phyloP scores from a whole-genome alignment of 2,329 filamentous ascomycete species.

The Rhynchosporium agropyri region DNA sequence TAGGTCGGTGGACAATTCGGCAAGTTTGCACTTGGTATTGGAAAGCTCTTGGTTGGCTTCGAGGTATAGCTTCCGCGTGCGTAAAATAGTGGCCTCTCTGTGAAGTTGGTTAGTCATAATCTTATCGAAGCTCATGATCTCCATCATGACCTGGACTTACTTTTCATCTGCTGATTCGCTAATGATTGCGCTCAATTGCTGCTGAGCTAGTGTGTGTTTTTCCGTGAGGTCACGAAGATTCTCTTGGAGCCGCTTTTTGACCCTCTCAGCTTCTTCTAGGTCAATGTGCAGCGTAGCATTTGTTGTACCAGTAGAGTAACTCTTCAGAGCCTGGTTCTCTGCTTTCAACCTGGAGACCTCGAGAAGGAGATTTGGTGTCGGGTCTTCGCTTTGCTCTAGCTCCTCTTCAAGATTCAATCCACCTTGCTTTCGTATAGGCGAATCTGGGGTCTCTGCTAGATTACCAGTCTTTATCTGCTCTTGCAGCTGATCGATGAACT shows the following conservation, averaged over 20 bases:
- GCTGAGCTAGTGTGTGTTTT: slow-evolving; percentile 58
- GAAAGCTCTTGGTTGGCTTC: slow-evolving; percentile 53
- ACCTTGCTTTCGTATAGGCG: slow-evolving; percentile 23
- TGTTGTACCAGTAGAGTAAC: slow-evolving; percentile 56
- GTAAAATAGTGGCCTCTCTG: slow-evolving; percentile 56
- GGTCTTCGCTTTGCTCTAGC: slow-evolving; percentile 47
- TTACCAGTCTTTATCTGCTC: slow-evolving; percentile 49
- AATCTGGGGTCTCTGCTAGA: slow-evolving; percentile 27
- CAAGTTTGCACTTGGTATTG: slow-evolving; percentile 50
- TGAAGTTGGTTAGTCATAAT: slow-evolving; percentile 52
- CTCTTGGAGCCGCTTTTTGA: slow-evolving; percentile 55
- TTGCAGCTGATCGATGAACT: slow-evolving; percentile 55
- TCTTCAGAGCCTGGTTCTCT: slow-evolving; percentile 62
- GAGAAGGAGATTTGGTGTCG: slow-evolving; percentile 51
- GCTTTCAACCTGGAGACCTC: slow-evolving; percentile 61
- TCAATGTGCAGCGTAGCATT: slow-evolving; percentile 57
- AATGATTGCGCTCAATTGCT: slow-evolving; percentile 59
- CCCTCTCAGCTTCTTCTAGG: slow-evolving; percentile 56
- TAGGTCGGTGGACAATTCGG: slow-evolving; percentile 48
- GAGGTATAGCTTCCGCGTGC: slow-evolving; percentile 53
- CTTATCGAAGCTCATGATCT: slow-evolving; percentile 41
- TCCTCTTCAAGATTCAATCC: slow-evolving; percentile 61
- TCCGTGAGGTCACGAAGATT: slow-evolving; percentile 60
- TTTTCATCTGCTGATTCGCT: slow-evolving; percentile 55
- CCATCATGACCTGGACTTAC: slow-evolving; percentile 51